Base-by-base conservation (phyloP, 2,329 filamentous ascomycete species). In the Aureobasidium vineae region DNA sequence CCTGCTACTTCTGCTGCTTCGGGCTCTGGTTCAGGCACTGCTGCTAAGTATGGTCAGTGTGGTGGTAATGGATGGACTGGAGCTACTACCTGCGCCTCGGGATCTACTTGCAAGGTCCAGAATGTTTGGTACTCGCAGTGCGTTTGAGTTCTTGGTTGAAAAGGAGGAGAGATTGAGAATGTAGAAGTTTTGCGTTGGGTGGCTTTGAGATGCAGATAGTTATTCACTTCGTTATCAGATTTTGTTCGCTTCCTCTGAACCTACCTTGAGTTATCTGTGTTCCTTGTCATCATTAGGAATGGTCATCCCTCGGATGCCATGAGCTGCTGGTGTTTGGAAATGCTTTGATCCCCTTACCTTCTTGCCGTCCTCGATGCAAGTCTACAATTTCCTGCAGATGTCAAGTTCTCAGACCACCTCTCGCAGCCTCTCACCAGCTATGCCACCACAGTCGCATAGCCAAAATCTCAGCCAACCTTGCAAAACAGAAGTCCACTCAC, bases 41-140 rank as follows among this genome's bases (percentile, higher is more conserved):
- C 71, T 47, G 54, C 65, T 8, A 54, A 68, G 16, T 71, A 69
- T 26, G 69, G 50, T 28, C 76, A 77, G 63, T 77, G 77, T 61
- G 77, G 77, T 41, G 77, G 77, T 15, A 68, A 49, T 16, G 71
- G 71, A 49, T 79, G 73, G 71, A 75, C 72, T 19, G 77, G 76
- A 1, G 63, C 75, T 5, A 78, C 75, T 6, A 70, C 68, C 3
- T 79, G 77, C 66, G 71, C 41, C 11, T 72, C 73, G 67, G 73
- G 73, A 4, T 76, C 73, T 53, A 75, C 72, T 36, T 79, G 77
- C 71, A 70, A 72, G 13, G 70, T 70, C 31, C 66, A 71, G 68
- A 77, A 75, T 56, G 70, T 73, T 8, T 79, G 71, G 53, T 79
- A 79, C 69, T 77, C 73, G 6, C 77, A 79, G 71, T 79, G 77